phyloP scores from a whole-genome alignment of 192 early-diverging fungal species.

The Backusella liffmaniae region DNA sequence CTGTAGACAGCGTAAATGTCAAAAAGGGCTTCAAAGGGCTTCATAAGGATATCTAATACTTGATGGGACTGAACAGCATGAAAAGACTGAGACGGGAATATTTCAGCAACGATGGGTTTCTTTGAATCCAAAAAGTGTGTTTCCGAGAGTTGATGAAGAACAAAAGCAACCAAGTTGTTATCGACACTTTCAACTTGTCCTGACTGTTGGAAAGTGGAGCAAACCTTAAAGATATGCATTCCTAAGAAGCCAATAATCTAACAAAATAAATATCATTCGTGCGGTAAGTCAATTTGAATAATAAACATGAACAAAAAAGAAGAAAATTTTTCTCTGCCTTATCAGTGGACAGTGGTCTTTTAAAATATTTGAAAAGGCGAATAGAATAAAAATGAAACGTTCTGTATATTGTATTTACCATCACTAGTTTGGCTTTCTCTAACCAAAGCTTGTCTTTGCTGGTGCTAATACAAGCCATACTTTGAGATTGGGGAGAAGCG shows the following conservation, averaged over 20 bases:
- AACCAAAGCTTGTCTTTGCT: background rate
- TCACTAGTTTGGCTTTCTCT: constrained; percentile 47
- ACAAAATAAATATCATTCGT: constrained; percentile 8
- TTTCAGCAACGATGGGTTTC: constrained; percentile 49
- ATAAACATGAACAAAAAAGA: constrained; percentile 62
- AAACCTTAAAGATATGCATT: constrained; percentile 63
- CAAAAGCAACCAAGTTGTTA: constrained; percentile 35
- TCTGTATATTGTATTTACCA: constrained; percentile 27
- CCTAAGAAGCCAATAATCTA: constrained; percentile 60
- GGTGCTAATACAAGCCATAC: background rate
- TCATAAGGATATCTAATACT: background rate
- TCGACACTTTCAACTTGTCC: constrained; percentile 37
- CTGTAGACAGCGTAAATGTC: constrained; percentile 47
- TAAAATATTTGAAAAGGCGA: constrained; percentile 28
- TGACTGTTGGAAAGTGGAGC: constrained; percentile 48
- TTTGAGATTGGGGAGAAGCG: background rate
- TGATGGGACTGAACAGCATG: constrained; percentile 18
- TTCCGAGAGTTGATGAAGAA: constrained; percentile 41
- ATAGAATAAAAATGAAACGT: background rate
- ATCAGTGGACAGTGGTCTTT: background rate
- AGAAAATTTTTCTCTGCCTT: constrained; percentile 32
- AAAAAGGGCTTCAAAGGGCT: constrained; percentile 41
- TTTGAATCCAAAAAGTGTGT: constrained; percentile 38
- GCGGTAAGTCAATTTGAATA: constrained; percentile 53
- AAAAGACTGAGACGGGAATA: constrained; percentile 51